Evolutionary conservation across 192 early-diverging fungal species (phyloP).

Genomic region (Coemansia sp.): DNA sequence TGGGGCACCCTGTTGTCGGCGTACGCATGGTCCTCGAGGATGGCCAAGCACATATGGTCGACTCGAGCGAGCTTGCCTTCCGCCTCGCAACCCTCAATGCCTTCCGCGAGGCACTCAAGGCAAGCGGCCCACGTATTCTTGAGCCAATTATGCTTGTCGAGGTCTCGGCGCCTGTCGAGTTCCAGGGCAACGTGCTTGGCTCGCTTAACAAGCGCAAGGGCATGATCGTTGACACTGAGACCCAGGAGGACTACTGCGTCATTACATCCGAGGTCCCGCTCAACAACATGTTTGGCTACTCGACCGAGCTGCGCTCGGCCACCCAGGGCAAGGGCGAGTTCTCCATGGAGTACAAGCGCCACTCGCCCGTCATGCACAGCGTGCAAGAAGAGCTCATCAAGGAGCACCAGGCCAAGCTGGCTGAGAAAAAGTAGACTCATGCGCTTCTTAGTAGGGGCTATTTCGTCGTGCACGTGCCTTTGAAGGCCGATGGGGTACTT

Average conservation of each 20-base stretch:
- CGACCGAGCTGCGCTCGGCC: slow-evolving; percentile 87
- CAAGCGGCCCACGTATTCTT: slow-evolving; percentile 78
- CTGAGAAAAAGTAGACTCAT: slow-evolving; percentile 38
- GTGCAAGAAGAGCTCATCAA: slow-evolving; percentile 85
- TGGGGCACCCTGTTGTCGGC: slow-evolving; percentile 87
- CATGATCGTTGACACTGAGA: slow-evolving; percentile 87
- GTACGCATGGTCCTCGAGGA: slow-evolving; percentile 88
- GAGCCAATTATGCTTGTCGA: slow-evolving; percentile 97
- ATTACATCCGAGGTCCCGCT: slow-evolving; percentile 85
- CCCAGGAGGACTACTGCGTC: slow-evolving; percentile 89
- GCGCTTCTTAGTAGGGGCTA: background rate
- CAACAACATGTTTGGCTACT: slow-evolving; percentile 99
- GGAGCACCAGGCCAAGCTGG: slow-evolving; percentile 76
- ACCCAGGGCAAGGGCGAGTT: slow-evolving; percentile 99
- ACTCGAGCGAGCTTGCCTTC: slow-evolving; percentile 97
- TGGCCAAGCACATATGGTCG: slow-evolving; percentile 88
- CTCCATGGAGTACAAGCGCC: slow-evolving; percentile 93
- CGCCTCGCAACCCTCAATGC: slow-evolving; percentile 80
- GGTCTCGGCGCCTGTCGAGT: slow-evolving; percentile 86
- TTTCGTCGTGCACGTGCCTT: background rate
- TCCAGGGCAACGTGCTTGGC: slow-evolving; percentile 88
- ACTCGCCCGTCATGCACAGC: slow-evolving; percentile 71
- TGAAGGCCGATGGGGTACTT: background rate
- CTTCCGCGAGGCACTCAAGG: slow-evolving; percentile 86
- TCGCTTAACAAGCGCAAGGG: slow-evolving; percentile 97